These are phyloP conservation scores for Kluyveromyces wickerhamii DNA, from an alignment of 805 yeast genomes.

Conservation along the genomic window DNA sequence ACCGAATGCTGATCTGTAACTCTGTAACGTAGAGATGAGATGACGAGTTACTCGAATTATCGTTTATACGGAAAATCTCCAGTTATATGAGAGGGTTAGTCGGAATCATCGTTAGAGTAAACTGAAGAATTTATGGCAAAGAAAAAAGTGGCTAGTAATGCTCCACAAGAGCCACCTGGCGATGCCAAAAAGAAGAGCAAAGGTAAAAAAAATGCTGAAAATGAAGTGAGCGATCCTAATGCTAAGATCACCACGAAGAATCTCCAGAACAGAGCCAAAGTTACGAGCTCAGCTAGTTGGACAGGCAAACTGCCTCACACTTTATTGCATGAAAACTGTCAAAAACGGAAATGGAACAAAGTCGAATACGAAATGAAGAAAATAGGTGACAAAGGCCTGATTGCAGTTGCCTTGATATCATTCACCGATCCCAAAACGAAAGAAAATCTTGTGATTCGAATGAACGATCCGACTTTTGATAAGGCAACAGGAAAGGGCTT, in stretches of 20 bases:
- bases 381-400: conserved; percentile 44
- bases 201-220: conserved; percentile 14
- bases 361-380: conserved; percentile 68
- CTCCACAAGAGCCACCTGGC: conserved; percentile 6
- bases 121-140: too few species aligned
- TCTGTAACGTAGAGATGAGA: too few species aligned
- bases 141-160: conserved; percentile 13
- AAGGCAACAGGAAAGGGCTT: conserved; percentile 39
- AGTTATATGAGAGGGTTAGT: too few species aligned
- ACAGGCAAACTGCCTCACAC: conserved; percentile 92
- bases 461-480: conserved; percentile 39
- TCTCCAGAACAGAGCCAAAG: conserved; percentile 37
- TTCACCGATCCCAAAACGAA: conserved; percentile 78
- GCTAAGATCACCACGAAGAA: conserved; percentile 21
- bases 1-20: too few species aligned
- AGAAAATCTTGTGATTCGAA: conserved; percentile 49
- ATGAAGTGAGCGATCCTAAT: conserved; percentile 11
- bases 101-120: too few species aligned
- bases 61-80: too few species aligned
- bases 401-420: conserved; percentile 56
- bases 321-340: conserved; percentile 77
- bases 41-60: too few species aligned
- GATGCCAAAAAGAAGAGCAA: conserved; percentile 17
- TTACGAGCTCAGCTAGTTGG: conserved; percentile 72
- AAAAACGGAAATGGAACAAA: conserved; percentile 81